Conservation (phyloP, 2,329 filamentous ascomycete genomes). For the Scopulariopsis brevicaulis region DNA sequence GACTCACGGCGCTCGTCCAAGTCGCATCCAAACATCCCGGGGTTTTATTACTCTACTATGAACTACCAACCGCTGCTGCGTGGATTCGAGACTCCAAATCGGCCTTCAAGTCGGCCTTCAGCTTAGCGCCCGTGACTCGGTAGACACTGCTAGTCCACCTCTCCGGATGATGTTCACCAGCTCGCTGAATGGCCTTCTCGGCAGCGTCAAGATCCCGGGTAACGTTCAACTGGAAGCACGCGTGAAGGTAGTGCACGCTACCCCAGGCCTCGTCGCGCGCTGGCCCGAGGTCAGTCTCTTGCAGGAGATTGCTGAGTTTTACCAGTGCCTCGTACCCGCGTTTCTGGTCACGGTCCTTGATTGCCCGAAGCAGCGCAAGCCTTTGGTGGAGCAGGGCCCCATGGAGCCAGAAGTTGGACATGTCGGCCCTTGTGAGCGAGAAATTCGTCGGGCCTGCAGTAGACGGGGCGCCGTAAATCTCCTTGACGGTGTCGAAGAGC, state of each 20-base stretch:
- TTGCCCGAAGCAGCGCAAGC: neutral
- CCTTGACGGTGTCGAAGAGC: neutral
- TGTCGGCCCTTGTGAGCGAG: neutral
- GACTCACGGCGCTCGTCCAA: neutral
- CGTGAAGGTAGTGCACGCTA: neutral
- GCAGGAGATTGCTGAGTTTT: neutral
- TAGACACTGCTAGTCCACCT: neutral
- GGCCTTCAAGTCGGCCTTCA: neutral
- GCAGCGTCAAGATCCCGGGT: neutral
- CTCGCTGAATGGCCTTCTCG: neutral
- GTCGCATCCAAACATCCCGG: neutral
- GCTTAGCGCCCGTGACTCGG: neutral
- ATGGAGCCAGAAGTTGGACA: neutral
- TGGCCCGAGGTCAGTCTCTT: neutral
- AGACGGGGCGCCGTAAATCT: neutral
- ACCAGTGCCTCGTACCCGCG: neutral
- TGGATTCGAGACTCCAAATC: too few relatives aligned
- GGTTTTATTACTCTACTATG: neutral
- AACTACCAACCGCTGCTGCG: neutral
- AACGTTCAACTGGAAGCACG: neutral
- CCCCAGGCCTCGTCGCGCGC: conserved; percentile 1
- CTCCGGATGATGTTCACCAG: neutral
- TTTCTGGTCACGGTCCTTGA: neutral
- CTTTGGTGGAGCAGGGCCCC: neutral
- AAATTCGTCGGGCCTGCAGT: neutral